Evolutionary conservation across 768 basidiomycete species (phyloP).

Genomic region (Pleurotus tuber-regium): DNA sequence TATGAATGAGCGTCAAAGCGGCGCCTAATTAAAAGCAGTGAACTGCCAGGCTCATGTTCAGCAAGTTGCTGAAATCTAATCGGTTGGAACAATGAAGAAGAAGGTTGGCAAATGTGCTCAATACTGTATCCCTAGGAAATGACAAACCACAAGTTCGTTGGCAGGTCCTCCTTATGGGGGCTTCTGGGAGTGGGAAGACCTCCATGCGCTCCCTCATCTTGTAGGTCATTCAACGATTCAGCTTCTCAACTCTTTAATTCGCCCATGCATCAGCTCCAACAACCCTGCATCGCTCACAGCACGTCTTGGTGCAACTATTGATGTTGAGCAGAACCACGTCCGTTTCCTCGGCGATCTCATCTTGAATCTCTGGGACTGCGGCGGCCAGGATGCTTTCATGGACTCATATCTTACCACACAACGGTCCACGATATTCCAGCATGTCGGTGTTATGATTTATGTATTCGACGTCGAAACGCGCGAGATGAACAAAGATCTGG

Average conservation of each 20-base stretch:
- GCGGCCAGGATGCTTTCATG: conserved; percentile 98
- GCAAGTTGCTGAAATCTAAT: too few relatives aligned
- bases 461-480: conserved; percentile 94
- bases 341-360: conserved; percentile 95
- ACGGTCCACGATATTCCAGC: conserved; percentile 91
- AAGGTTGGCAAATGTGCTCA: conserved; percentile 40
- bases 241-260: conserved; percentile 2
- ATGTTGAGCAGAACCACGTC: conserved; percentile 97
- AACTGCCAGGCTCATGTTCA: too few relatives aligned
- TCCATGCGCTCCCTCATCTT: conserved; percentile 99
- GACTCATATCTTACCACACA: conserved; percentile 93
- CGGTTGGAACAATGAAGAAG: conserved; percentile 50
- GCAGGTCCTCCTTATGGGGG: conserved; percentile 97
- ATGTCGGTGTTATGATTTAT: conserved; percentile 97
- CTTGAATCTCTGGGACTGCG: conserved; percentile 98
- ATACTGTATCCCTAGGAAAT: not conserved
- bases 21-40: too few relatives aligned
- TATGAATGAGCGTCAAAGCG: too few relatives aligned
- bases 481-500: conserved; percentile 81
- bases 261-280: conserved; percentile 66
- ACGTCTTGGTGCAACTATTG: conserved; percentile 93
- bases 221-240: conserved; percentile 45
- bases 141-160: not conserved
- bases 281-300: conserved; percentile 91
- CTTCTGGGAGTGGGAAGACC: conserved; percentile 91